Conservation (phyloP, 2,329 filamentous ascomycete genomes). For the Diaporthe sp. region DNA sequence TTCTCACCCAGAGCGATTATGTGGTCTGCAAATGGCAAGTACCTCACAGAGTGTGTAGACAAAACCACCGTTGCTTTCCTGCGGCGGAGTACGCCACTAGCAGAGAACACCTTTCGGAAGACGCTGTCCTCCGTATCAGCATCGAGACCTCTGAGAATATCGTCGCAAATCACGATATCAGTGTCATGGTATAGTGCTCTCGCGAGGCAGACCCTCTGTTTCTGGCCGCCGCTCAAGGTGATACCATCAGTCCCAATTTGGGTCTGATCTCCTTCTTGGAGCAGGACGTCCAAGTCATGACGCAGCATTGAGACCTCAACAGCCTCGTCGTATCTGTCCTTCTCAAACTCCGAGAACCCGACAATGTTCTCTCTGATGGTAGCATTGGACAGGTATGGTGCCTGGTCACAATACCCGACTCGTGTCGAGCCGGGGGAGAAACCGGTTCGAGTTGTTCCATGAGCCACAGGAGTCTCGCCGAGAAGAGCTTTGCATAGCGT, state of each 20-base stretch:
- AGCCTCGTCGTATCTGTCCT: constrained; percentile 49
- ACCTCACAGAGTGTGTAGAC: constrained; percentile 56
- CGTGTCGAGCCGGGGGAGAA: background rate
- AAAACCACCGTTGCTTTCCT: constrained; percentile 48
- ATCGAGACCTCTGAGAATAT: constrained; percentile 57
- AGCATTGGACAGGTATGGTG: constrained; percentile 28
- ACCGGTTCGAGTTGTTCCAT: background rate
- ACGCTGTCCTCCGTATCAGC: constrained; percentile 58
- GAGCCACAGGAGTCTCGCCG: constrained; percentile 45
- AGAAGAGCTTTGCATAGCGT: constrained; percentile 54
- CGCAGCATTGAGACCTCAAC: constrained; percentile 50
- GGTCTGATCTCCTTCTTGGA: constrained; percentile 53
- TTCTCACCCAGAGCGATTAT: constrained; percentile 59
- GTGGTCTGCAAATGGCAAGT: constrained; percentile 59
- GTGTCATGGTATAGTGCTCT: constrained; percentile 44
- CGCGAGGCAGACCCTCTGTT: constrained; percentile 47
- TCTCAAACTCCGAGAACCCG: constrained; percentile 30
- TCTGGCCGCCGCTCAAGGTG: constrained; percentile 54
- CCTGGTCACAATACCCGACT: constrained; percentile 49
- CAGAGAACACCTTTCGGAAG: constrained; percentile 55
- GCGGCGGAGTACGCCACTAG: constrained; percentile 49
- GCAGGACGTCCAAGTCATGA: constrained; percentile 46
- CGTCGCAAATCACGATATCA: constrained; percentile 54
- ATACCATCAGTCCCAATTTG: constrained; percentile 54
- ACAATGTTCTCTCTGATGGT: constrained; percentile 38